A percentile compares a stretch with the other conserved stretches of the same genome.
Conservation (phyloP, 169 alveolate species). For the Theileria sp. region DNA sequence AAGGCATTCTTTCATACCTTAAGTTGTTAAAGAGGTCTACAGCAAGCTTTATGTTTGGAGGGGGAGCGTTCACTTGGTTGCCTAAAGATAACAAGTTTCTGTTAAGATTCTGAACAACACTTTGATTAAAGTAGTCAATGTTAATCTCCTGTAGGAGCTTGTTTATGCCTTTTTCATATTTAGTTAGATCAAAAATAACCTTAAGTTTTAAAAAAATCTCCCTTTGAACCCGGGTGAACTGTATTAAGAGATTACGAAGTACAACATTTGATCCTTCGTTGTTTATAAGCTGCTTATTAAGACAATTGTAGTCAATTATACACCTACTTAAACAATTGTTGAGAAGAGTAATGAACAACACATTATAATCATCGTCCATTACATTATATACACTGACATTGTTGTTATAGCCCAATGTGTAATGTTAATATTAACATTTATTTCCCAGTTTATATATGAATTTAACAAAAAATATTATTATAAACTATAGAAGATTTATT, state of each 20-base stretch:
- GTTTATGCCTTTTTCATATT: constrained; percentile 33
- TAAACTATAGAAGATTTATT: background rate
- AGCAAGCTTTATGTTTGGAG: constrained; percentile 48
- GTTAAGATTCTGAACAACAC: background rate
- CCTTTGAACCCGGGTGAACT: constrained; percentile 59
- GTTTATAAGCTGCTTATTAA: constrained; percentile 1
- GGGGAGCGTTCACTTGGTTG: background rate
- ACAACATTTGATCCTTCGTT: constrained; percentile 23
- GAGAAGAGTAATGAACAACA: constrained; percentile 46
- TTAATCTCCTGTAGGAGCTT: constrained; percentile 24
- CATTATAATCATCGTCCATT: constrained; percentile 42
- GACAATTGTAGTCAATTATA: constrained; percentile 50
- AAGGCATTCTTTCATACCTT: constrained; percentile 53
- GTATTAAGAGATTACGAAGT: constrained; percentile 37
- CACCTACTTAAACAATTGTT: constrained; percentile 42
- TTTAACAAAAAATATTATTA: background rate
- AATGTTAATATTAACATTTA: background rate
- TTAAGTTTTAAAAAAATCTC: constrained; percentile 58
- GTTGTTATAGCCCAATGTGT: background rate
- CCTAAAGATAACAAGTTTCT: background rate
- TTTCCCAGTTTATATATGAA: background rate
- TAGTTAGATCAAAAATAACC: constrained; percentile 25
- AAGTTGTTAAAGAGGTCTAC: constrained; percentile 53
- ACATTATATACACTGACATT: background rate
- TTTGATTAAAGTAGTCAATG: background rate